Base-by-base conservation (phyloP, 257 asterid species). In the Thymus quinquecostatus region DNA sequence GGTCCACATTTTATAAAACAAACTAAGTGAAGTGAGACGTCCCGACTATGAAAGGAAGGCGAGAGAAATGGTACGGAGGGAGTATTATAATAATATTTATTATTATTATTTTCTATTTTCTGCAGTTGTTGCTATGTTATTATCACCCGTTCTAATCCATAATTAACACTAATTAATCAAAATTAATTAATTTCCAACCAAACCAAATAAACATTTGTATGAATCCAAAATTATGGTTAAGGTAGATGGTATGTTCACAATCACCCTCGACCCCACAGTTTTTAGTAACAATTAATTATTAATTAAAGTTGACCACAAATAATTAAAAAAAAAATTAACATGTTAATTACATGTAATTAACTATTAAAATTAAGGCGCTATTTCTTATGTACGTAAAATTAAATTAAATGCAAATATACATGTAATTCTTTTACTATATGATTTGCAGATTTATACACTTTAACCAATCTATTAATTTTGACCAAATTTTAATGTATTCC, bases 81-180 rank as follows among this genome's bases (percentile, higher is more conserved):
- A 21, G 21, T 21, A 21, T 21, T n/a, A n/a, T n/a, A 1, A 12
- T 49, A 58, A 10, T 53, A 1, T 33, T 33, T 33, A 33, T 41
- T 68, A 3, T 40, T 56, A 7, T 28, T 66, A 48, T 1, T 44
- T 51, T 56, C 21, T 21, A 21, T 21, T 56, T 64, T 6, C 3
- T 40, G 72, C 72, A 85, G 64, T 72, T 61, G 80, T 72, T 79
- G 49, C 13, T 41, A 27, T 57, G 78, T 77, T 77, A 45, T 57
- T 71, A 27, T 75, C 83, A 60, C 38, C 55, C 51, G 56, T 67
- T 41, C 34, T 55, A 21, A 21, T 21, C 0, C 6, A 6, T 36
- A 0, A 8, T 43, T 34, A 21, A 21, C 55, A 49, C 13, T 5
- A 6, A 47, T 34, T 9, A 34, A 14, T 50, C 57, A 43, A 47